These are phyloP conservation scores for Xylaria sp. DNA, from an alignment of 2,329 filamentous ascomycete genomes.

Conservation along the genomic window DNA sequence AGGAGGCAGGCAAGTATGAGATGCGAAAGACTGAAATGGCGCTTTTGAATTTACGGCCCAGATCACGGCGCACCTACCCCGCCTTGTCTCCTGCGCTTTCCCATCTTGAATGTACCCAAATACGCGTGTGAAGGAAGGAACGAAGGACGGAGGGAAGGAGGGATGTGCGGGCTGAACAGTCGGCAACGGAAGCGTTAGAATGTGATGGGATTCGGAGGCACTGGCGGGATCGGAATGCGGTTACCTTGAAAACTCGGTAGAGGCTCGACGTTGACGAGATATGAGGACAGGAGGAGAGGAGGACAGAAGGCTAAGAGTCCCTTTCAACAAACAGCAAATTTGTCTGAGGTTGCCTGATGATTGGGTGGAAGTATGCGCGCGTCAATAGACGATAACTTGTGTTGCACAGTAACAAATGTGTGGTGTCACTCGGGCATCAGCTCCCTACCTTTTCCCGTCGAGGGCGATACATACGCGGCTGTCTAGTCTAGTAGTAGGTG, in stretches of 20 bases:
- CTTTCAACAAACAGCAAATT: neutral
- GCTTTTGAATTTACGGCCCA: neutral
- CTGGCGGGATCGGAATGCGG: neutral
- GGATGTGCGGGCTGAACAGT: neutral
- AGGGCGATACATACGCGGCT: no score
- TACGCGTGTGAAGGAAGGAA: neutral
- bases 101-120: neutral
- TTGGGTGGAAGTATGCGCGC: no score
- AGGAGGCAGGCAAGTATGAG: neutral
- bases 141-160: no score
- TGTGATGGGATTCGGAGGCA: neutral
- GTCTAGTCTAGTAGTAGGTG: no score
- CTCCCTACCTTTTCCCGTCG: no score
- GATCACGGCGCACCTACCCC: neutral
- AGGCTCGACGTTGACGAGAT: neutral
- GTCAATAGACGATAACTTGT: no score
- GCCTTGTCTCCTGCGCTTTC: neutral
- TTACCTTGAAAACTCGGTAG: neutral
- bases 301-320: neutral
- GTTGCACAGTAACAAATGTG: no score
- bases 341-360: no score
- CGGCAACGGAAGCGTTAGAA: neutral
- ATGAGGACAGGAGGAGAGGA: no score
- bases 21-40: neutral
- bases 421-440: no score